Evolutionary conservation across 2,329 filamentous ascomycete genomes (phyloP).

Genomic region (Leptographium radiaticola): DNA sequence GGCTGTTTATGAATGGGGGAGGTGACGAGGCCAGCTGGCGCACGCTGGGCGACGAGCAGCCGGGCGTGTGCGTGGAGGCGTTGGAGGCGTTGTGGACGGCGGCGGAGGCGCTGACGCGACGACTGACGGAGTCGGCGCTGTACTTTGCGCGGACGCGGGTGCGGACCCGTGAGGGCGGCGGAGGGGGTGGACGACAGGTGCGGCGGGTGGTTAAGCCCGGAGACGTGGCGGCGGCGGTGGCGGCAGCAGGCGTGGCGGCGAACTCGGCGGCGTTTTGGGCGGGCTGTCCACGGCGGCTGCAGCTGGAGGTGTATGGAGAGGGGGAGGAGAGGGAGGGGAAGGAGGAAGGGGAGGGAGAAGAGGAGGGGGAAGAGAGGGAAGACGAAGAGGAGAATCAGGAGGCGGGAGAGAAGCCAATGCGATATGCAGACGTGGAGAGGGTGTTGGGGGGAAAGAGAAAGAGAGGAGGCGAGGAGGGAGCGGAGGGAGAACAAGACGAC

Average conservation of each 20-base stretch:
- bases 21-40: constrained; percentile 55
- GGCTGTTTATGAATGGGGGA: constrained; percentile 63
- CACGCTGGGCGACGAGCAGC: constrained; percentile 42
- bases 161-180: constrained; percentile 28
- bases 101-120: constrained; percentile 51
- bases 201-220: constrained; percentile 22
- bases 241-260: constrained; percentile 29
- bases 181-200: constrained; percentile 5
- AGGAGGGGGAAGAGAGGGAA: constrained; percentile 13
- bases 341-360: constrained; percentile 13
- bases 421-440: constrained; percentile 6
- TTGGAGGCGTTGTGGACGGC: constrained; percentile 66
- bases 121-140: constrained; percentile 54
- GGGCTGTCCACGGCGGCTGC: constrained; percentile 32
- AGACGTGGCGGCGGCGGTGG: constrained; percentile 36
- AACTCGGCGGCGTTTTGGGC: constrained; percentile 32
- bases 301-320: constrained; percentile 32
- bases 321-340: constrained; percentile 14
- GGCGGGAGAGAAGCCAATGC: background rate
- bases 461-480: too few relatives aligned
- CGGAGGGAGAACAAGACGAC: background rate
- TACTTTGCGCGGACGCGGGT: constrained; percentile 60
- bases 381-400: background rate
- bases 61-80: constrained; percentile 61
- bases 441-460: background rate